Evolutionary conservation across 2,329 filamentous ascomycete species (phyloP).

Genomic region (Pestalotiopsis sp.): DNA sequence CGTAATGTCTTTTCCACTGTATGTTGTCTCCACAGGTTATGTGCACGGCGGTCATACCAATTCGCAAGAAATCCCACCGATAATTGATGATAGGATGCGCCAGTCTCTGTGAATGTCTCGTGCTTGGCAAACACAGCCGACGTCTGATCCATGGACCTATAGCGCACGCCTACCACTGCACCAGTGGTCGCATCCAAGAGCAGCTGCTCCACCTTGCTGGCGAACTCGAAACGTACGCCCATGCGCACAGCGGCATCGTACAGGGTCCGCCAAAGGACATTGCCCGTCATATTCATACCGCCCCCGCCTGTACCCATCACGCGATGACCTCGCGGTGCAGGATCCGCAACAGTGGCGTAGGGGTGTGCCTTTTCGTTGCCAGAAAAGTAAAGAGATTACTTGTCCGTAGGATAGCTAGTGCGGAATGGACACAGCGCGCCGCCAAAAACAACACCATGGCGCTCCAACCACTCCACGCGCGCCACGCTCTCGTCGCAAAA

Average conservation of each 20-base stretch:
- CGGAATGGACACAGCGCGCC: constrained; percentile 15
- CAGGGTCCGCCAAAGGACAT: constrained; percentile 10
- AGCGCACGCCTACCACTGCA: constrained; percentile 3
- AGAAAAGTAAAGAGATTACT: constrained; percentile 12
- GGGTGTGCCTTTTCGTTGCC: constrained; percentile 14
- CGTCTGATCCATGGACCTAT: not conserved
- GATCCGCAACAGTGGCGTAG: constrained; percentile 7
- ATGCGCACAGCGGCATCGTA: constrained; percentile 3
- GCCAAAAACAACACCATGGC: constrained; percentile 14
- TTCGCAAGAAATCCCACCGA: too few relatives aligned
- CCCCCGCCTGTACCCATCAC: not conserved
- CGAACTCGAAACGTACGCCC: constrained; percentile 11
- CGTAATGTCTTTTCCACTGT: not conserved
- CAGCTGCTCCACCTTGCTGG: constrained; percentile 6
- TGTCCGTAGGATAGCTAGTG: constrained; percentile 17
- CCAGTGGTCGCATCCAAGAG: constrained; percentile 2
- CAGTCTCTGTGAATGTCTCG: not conserved
- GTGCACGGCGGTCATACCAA: not conserved
- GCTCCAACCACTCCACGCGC: constrained; percentile 16
- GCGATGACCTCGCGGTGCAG: constrained; percentile 11
- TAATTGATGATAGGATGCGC: not conserved
- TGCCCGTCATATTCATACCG: not conserved
- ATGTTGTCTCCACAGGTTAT: not conserved
- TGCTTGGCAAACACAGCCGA: not conserved
- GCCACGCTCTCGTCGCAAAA: constrained; percentile 19